Evolutionary conservation across 192 early-diverging fungal genomes (phyloP).

Genomic region (Umbelopsis isabellina): DNA sequence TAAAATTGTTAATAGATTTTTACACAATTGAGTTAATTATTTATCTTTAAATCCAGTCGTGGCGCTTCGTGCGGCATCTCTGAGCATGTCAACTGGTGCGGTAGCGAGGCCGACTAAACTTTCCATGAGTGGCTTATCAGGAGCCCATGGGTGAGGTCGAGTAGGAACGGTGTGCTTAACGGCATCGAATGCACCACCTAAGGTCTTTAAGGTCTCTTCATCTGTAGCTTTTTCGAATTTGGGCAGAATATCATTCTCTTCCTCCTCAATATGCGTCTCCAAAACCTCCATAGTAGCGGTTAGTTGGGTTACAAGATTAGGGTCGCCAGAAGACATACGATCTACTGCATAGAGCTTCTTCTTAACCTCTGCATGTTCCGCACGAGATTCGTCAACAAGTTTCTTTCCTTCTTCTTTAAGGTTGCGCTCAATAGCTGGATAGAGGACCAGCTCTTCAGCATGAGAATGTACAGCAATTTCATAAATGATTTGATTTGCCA

Average conservation of each 20-base stretch:
- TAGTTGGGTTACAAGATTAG: not conserved
- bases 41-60: not conserved
- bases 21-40: not conserved
- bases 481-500: not conserved
- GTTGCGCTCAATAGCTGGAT: not conserved
- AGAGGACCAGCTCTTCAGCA: constrained; percentile 7
- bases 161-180: not conserved
- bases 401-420: not conserved
- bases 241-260: constrained; percentile 4
- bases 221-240: not conserved
- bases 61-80: not conserved
- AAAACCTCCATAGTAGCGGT: not conserved
- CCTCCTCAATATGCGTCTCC: not conserved
- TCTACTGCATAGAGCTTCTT: not conserved
- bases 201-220: not conserved
- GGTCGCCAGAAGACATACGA: not conserved
- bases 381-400: not conserved
- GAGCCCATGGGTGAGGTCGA: constrained; percentile 6
- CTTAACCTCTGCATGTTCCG: not conserved
- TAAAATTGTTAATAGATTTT: too few relatives aligned
- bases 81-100: constrained; percentile 6
- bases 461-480: constrained; percentile 13
- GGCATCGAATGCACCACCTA: not conserved
- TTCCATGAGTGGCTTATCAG: constrained; percentile 2
- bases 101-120: not conserved